A percentile compares a stretch with the other conserved stretches of the same genome.
Evolutionary conservation across 345 rosid genomes (phyloP).

Genomic region (Acer negundo): DNA sequence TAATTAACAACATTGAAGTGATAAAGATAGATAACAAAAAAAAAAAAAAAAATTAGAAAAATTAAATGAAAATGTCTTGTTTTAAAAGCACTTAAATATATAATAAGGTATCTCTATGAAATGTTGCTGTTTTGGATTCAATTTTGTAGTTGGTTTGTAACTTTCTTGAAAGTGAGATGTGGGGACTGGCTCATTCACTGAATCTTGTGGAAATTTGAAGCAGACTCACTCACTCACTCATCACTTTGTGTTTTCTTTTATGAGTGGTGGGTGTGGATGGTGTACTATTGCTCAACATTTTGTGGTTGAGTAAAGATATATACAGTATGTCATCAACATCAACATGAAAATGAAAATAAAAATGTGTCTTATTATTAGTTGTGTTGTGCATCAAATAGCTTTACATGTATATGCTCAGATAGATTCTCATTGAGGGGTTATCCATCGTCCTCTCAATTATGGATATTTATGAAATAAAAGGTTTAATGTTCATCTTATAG

Average conservation of each 20-base stretch:
- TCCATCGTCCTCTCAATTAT: no score
- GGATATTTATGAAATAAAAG: no score
- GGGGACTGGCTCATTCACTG: constrained; percentile 25
- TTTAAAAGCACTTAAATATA: not conserved
- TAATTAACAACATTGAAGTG: constrained; percentile 3
- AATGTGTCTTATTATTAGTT: not conserved
- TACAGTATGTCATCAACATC: no score
- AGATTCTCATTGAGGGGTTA: constrained; percentile 1
- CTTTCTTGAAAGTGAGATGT: constrained; percentile 31
- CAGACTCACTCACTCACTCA: not conserved
- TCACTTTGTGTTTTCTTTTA: not conserved
- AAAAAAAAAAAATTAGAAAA: no score
- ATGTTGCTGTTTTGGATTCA: constrained; percentile 30
- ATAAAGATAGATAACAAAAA: not conserved
- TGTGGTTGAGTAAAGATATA: not conserved
- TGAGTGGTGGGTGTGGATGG: constrained; percentile 13
- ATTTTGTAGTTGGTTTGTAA: constrained; percentile 23
- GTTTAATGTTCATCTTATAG: no score
- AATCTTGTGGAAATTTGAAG: constrained; percentile 26
- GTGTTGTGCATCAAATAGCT: not conserved
- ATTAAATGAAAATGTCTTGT: not conserved
- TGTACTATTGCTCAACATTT: constrained; percentile 13
- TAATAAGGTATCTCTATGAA: constrained; percentile 19
- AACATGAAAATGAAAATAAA: not conserved
- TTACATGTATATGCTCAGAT: not conserved